A percentile compares a stretch with the other conserved stretches of the same genome.
Conservation (phyloP, 2,329 filamentous ascomycete genomes). For the Phialocephala sp. region DNA sequence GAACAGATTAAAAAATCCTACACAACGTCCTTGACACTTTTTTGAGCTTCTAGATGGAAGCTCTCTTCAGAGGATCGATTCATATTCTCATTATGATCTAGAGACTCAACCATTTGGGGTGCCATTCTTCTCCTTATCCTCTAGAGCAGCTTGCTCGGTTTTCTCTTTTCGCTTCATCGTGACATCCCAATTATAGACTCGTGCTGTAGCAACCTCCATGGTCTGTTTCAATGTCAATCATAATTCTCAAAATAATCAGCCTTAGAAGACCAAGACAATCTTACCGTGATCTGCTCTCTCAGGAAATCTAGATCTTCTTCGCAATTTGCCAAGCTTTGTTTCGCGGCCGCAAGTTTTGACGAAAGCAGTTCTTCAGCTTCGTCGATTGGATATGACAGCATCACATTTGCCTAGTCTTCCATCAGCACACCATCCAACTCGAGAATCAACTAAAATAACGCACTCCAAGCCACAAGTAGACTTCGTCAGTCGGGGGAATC, state of each 20-base stretch:
- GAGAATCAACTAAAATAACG: slow-evolving; percentile 38
- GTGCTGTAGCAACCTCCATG: slow-evolving; percentile 94
- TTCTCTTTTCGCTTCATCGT: slow-evolving; percentile 94
- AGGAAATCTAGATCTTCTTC: slow-evolving; percentile 97
- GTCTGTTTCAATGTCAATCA: slow-evolving; percentile 31
- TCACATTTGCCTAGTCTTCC: slow-evolving; percentile 79
- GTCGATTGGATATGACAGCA: slow-evolving; percentile 90
- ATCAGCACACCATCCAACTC: slow-evolving; percentile 24
- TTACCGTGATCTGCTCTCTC: slow-evolving; percentile 92
- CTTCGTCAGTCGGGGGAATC: slow-evolving; percentile 83
- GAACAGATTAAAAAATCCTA: not conserved
- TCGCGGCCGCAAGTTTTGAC: slow-evolving; percentile 79
- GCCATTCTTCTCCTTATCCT: slow-evolving; percentile 42
- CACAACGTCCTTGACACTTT: not conserved
- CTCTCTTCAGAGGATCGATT: not conserved
- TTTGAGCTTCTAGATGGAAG: not conserved
- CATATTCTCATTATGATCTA: slow-evolving; percentile 17
- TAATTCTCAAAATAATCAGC: slow-evolving; percentile 8
- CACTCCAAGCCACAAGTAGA: slow-evolving; percentile 96
- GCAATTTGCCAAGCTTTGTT: slow-evolving; percentile 81
- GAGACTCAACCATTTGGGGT: slow-evolving; percentile 40
- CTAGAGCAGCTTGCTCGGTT: slow-evolving; percentile 58
- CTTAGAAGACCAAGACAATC: slow-evolving; percentile 39
- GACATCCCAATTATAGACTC: slow-evolving; percentile 99
- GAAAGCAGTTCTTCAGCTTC: slow-evolving; percentile 83